Percentiles rank a stretch among this genome's conserved stretches.
phyloP scores from a whole-genome alignment of 2,329 filamentous ascomycete genomes.

The Nemania sp. region DNA sequence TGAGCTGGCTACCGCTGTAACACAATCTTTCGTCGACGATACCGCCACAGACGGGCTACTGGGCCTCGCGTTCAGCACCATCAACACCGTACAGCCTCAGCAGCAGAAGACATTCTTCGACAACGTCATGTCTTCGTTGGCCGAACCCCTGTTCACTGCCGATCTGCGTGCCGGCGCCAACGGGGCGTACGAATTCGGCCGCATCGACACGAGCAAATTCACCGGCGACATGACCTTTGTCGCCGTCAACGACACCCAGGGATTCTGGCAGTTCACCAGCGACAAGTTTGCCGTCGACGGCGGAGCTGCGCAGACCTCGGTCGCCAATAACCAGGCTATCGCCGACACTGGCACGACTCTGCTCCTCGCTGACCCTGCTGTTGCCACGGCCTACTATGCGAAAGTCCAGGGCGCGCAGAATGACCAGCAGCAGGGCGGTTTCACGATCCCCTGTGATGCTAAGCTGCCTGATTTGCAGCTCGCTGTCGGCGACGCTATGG shows the following conservation, averaged over 20 bases:
- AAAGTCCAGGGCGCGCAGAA: constrained; percentile 49
- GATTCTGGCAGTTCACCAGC: constrained; percentile 46
- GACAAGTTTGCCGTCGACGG: constrained; percentile 38
- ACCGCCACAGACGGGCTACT: constrained; percentile 39
- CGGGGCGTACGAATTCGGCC: constrained; percentile 47
- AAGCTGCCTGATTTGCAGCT: constrained; percentile 54
- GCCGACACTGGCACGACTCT: constrained; percentile 66
- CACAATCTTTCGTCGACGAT: constrained; percentile 40
- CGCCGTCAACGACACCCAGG: constrained; percentile 38
- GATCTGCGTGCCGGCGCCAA: constrained; percentile 38
- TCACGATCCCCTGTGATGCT: constrained; percentile 52
- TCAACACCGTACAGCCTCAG: constrained; percentile 40
- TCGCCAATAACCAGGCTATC: constrained; percentile 50
- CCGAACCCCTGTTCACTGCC: constrained; percentile 41
- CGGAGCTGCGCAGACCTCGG: constrained; percentile 39
- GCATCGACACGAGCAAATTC: constrained; percentile 41
- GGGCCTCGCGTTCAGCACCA: constrained; percentile 40
- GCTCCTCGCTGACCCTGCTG: constrained; percentile 58
- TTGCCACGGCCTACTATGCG: constrained; percentile 55
- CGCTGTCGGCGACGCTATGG: constrained; percentile 60
- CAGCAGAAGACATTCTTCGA: constrained; percentile 43
- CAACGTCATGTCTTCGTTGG: constrained; percentile 37
- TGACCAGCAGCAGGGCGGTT: constrained; percentile 46
- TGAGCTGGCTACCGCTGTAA: constrained; percentile 38
- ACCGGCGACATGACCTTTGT: constrained; percentile 42